Conservation (phyloP, 2,329 filamentous ascomycete genomes). For the Fusarium graminum region DNA sequence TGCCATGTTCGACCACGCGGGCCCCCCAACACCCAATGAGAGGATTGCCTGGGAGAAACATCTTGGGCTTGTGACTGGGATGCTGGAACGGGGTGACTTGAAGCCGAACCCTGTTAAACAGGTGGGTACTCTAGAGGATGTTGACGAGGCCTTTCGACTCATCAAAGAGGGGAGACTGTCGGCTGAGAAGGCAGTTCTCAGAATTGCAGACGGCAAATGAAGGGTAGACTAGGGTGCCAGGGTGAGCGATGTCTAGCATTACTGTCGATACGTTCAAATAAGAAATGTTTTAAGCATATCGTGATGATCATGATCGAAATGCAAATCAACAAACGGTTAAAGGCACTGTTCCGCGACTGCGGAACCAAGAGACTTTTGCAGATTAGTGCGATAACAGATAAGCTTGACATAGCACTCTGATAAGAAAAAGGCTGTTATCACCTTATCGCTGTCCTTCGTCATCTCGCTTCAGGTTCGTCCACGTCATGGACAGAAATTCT, state of each 20-base stretch:
- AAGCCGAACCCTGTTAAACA: conserved; percentile 4
- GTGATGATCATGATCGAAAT: not conserved
- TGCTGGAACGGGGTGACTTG: not conserved
- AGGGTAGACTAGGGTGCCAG: not conserved
- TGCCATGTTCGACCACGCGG: conserved; percentile 5
- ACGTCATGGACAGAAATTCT: conserved; percentile 2
- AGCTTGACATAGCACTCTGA: fast-evolving
- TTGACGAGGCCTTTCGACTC: conserved; percentile 8
- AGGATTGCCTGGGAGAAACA: not conserved
- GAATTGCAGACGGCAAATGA: not conserved
- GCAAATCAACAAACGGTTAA: not conserved
- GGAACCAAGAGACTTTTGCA: not conserved
- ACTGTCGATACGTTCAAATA: not conserved
- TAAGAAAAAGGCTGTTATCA: not conserved
- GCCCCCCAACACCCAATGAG: not conserved
- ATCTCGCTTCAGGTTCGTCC: not conserved
- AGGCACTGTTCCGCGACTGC: not conserved
- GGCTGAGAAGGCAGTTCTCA: conserved; percentile 15
- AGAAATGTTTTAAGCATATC: conserved; percentile 11
- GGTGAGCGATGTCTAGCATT: fast-evolving
- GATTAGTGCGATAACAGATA: conserved; percentile 1
- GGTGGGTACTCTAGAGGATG: conserved; percentile 1
- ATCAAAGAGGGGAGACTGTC: conserved; percentile 14
- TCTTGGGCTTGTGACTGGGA: not conserved
- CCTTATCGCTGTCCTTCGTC: not conserved